Base-by-base conservation (phyloP, 371 early-diverging fungal species). In the Mortierella sp. region DNA sequence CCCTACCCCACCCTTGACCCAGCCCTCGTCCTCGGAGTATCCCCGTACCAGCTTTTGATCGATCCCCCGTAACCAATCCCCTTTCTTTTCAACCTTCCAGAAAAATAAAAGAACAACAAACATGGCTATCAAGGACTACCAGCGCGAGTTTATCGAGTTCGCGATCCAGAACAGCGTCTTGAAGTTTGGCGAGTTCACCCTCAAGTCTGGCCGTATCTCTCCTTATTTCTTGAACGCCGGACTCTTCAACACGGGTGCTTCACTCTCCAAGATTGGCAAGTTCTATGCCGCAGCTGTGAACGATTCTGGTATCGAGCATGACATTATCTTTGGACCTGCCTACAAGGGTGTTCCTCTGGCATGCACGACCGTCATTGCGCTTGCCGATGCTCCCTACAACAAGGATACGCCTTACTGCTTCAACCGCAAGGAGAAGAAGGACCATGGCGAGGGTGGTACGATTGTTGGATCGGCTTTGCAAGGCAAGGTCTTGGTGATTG, bases 141-240 rank as follows among this genome's bases (percentile, higher is more conserved):
- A 97, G 86, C 90, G 92, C 79, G 94, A 95, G 64, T 98, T 98
- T 83, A 94, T 98, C 82, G 90, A 93, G 68, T 96, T 97, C 83
- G 94, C 94, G 51, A 91, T 98, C 72, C 82, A 84, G 47, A 90
- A 92, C 60, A 74, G 89, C 55, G 97, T 96, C 44, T 87, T 98
- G 55, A 89, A 89, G 67, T 98, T 98, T 82, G 99, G 99, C 61
- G 82, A 88, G 46, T 98, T 97, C 85, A 91, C 89, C 23, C 89
- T 98, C 68, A 99, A 99, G 84, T 96, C 96, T 46, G 98, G 97
- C 29, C 93, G 97, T 61, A 84, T 87, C 19, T 94, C 95, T 48
- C 98, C 98, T 19, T 99, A 96, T 87, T 99, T 99, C 75, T 96
- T 98, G 86, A 98, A 99, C 81, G 95, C 97, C 19, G 98, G 98